Evolutionary conservation across 768 basidiomycete species (phyloP).

Genomic region (Tylopilus intermedius): DNA sequence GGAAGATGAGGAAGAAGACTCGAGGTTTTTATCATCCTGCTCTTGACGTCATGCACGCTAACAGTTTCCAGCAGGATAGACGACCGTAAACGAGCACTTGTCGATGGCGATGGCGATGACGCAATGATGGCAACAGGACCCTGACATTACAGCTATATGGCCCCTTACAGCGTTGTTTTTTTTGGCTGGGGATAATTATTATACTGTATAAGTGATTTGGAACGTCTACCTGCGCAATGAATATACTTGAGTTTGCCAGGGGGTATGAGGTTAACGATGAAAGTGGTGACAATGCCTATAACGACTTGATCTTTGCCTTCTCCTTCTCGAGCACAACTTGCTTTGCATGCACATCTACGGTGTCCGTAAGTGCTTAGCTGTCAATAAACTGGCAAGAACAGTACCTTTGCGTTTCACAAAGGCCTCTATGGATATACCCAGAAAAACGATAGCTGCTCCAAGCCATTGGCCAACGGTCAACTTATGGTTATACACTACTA

Average conservation of each 20-base stretch:
- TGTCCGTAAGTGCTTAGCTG: conserved; percentile 1
- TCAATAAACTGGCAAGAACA: conserved; percentile 15
- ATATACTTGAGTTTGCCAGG: conserved; percentile 9
- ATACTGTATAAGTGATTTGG: conserved; percentile 23
- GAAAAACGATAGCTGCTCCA: conserved; percentile 89
- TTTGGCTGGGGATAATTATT: conserved; percentile 15
- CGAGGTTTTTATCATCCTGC: conserved; percentile 25
- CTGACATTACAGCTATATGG: conserved; percentile 4
- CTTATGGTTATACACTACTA: conserved; percentile 85
- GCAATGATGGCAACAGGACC: conserved; percentile 33
- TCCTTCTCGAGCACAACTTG: conserved; percentile 78
- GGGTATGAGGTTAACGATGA: conserved; percentile 12
- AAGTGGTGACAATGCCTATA: conserved; percentile 38
- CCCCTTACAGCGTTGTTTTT: neutral
- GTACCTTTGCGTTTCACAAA: conserved; percentile 83
- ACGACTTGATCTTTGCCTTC: conserved; percentile 73
- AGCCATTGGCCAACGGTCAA: conserved; percentile 85
- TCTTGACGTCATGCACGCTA: neutral
- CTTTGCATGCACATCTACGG: conserved; percentile 75
- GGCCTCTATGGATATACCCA: conserved; percentile 93
- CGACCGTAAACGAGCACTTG: conserved; percentile 41
- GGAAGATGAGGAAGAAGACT: conserved; percentile 68
- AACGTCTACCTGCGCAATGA: conserved; percentile 14
- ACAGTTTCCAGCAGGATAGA: conserved; percentile 28
- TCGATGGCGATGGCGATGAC: conserved; percentile 31